phyloP scores from a whole-genome alignment of 371 early-diverging fungal species.

The Amoeboaphelidium occidentale region DNA sequence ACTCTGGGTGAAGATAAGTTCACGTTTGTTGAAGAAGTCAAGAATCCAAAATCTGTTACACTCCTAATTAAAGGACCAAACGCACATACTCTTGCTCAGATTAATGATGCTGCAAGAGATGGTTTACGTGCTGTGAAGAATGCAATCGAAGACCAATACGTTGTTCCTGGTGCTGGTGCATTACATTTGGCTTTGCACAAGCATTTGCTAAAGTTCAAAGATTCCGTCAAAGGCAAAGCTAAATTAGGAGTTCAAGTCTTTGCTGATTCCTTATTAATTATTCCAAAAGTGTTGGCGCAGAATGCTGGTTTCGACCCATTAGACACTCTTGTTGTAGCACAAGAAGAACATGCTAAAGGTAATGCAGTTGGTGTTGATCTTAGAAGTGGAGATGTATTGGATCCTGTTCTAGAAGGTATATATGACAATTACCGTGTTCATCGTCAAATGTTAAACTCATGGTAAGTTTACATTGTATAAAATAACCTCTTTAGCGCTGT shows the following conservation, averaged over 20 bases:
- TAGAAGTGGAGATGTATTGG: conserved; percentile 78
- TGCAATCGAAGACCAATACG: conserved; percentile 71
- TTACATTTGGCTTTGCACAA: conserved; percentile 68
- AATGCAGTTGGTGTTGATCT: conserved; percentile 83
- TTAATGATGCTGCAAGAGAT: conserved; percentile 93
- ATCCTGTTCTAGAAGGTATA: conserved; percentile 78
- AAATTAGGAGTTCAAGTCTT: conserved; percentile 91
- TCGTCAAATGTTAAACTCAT: conserved; percentile 82
- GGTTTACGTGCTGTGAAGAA: conserved; percentile 94
- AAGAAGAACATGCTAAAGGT: conserved; percentile 73
- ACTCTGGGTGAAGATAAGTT: conserved; percentile 96
- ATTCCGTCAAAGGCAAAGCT: conserved; percentile 69
- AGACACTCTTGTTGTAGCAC: conserved; percentile 77
- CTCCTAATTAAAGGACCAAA: conserved; percentile 93
- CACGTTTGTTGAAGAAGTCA: conserved; percentile 96
- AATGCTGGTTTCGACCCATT: conserved; percentile 94
- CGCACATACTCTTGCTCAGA: conserved; percentile 79
- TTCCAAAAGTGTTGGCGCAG: conserved; percentile 85
- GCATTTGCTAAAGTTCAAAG: conserved; percentile 64
- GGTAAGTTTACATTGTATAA: conserved; percentile 10
- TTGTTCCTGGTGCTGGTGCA: conserved; percentile 92
- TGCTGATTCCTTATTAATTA: conserved; percentile 80
- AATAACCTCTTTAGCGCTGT: conserved; percentile 27
- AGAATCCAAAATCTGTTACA: conserved; percentile 80
- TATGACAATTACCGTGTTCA: conserved; percentile 96